These are phyloP conservation scores for Tylopilus rubrobrunneus DNA, from an alignment of 768 basidiomycete genomes.

Conservation along the genomic window DNA sequence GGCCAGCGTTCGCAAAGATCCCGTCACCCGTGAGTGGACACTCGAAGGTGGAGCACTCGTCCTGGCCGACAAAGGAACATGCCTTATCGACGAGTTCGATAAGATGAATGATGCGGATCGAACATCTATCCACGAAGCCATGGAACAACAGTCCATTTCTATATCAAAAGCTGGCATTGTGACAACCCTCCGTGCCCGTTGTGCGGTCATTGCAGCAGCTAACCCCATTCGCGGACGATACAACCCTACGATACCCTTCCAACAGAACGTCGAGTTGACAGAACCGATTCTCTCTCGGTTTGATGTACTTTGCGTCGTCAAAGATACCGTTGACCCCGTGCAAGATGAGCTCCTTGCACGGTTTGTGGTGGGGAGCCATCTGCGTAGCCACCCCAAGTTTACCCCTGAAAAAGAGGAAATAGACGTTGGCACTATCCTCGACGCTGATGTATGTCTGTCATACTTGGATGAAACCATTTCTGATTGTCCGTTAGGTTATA, in stretches of 20 bases:
- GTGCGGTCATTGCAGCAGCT: slow-evolving; percentile 96
- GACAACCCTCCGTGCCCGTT: slow-evolving; percentile 95
- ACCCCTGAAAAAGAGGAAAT: slow-evolving; percentile 86
- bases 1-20: slow-evolving; percentile 98
- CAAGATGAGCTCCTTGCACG: slow-evolving; percentile 94
- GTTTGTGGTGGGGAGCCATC: slow-evolving; percentile 97
- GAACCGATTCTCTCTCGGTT: slow-evolving; percentile 98
- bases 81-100: slow-evolving; percentile 98
- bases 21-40: slow-evolving; percentile 97
- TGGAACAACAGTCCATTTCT: slow-evolving; percentile 99
- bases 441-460: slow-evolving; percentile 75
- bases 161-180: slow-evolving; percentile 99
- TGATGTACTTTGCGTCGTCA: slow-evolving; percentile 97
- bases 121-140: slow-evolving; percentile 98
- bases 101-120: slow-evolving; percentile 99
- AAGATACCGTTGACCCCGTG: slow-evolving; percentile 95
- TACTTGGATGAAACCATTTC: slow-evolving; percentile 7
- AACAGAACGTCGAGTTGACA: slow-evolving; percentile 97
- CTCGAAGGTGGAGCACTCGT: slow-evolving; percentile 97
- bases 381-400: slow-evolving; percentile 93
- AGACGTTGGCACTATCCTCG: slow-evolving; percentile 82
- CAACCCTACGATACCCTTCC: slow-evolving; percentile 97
- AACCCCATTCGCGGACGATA: slow-evolving; percentile 97
- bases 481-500: slow-evolving; percentile 63
- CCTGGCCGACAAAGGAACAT: slow-evolving; percentile 97